Evolutionary conservation across 345 rosid species (phyloP).

Genomic region (Pugionium cornutum): DNA sequence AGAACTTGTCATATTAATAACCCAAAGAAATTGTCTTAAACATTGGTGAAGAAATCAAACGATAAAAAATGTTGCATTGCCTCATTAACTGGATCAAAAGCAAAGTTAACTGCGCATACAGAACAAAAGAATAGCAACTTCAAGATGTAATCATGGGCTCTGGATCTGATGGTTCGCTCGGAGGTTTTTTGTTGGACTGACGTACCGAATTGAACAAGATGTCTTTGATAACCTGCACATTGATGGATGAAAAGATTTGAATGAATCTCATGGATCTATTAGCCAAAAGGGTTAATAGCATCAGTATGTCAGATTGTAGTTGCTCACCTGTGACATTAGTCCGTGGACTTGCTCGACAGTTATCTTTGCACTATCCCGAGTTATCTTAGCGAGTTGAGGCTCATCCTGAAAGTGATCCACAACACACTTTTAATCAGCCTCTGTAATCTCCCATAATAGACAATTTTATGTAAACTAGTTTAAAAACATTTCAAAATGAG

Average conservation of each 20-base stretch:
- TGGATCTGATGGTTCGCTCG: constrained; percentile 60
- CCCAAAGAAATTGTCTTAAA: constrained; percentile 20
- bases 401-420: constrained; percentile 70
- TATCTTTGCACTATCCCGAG: constrained; percentile 94
- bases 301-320: constrained; percentile 3
- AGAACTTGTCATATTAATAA: constrained; percentile 27
- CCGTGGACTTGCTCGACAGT: constrained; percentile 99
- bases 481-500: not conserved
- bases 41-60: constrained; percentile 1
- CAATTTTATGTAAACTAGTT: not conserved
- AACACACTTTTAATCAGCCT: constrained; percentile 15
- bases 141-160: constrained; percentile 96
- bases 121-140: constrained; percentile 33
- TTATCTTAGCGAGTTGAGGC: constrained; percentile 93
- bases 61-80: constrained; percentile 25
- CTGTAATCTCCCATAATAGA: not conserved
- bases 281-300: not conserved
- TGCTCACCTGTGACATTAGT: constrained; percentile 91
- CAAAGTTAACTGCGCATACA: constrained; percentile 16
- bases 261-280: constrained; percentile 1
- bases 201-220: constrained; percentile 85
- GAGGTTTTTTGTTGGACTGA: constrained; percentile 55
- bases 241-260: not conserved
- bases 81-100: constrained; percentile 34
- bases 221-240: constrained; percentile 84